Base-by-base conservation (phyloP, 2,329 filamentous ascomycete genomes). In the Alternaria arbusti region DNA sequence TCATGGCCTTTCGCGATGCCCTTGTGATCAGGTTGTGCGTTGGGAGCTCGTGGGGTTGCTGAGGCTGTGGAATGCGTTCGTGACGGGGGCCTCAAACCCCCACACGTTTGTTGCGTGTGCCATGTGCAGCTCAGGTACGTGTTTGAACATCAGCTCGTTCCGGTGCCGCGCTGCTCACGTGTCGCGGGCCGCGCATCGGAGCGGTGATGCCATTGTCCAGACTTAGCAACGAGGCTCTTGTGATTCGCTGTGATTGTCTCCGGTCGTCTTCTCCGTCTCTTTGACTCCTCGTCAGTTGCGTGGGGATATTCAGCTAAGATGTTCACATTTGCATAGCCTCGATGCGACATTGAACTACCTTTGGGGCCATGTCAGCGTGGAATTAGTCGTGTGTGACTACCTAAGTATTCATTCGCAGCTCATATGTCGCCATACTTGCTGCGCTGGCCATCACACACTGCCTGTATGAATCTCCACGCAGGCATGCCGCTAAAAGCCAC, bases 21-120 rank as follows among this genome's bases (percentile, higher is more conserved):
- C 82, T 84, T 56, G 76, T 73, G 66, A 73, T 76, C 47, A 78
- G 78, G 61, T 70, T 17, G 74, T 75, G 20, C 63, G 65, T 69
- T 70, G 64, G 63, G 20, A 25, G 43, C 50, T 51, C 58, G 66
- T 64, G 57, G 62, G 50, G 30, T 46, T 17, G 12, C 11, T 56
- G 36, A 13, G 12, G 57, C 26, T 59, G 43, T 62, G 49, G 60
- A 55, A 13, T n/a, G 52, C 52, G 55, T 60, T 56, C 30, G 64
- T 57, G 44, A 32, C 44, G 12, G n/a, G 20, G 17, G 52, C 49
- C 8, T 54, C 10, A 43, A 26, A 30, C 28, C 23, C 25, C 36
- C 8, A 17, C 40, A 47, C 47, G 51, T 57, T 63, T 63, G 59
- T 26, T 56, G 5, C 17, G 25, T 59, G 15, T 50, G 22, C 47